Evolutionary conservation across 164 flowering plant species (phyloP), one percentile per base, ranked within the genome.

Genomic region (Warburgia ugandensis): DNA sequence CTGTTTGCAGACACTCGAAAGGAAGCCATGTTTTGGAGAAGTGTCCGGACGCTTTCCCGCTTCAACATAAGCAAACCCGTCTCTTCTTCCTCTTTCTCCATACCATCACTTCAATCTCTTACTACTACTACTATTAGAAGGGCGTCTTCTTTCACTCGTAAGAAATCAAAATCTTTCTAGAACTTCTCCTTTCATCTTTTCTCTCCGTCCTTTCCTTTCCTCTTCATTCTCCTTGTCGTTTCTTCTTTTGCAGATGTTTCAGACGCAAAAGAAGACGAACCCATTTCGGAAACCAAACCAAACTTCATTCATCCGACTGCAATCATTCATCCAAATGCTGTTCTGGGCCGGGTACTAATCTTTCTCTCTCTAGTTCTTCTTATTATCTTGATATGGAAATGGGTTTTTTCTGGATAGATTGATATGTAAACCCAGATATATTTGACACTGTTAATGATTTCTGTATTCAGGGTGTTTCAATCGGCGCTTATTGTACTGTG

Each of bases 401-500:
- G n/a, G n/a, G n/a, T 32, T 3, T 7, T 42, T 29, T 36, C 19
- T 51, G n/a, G 33, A 5, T n/a, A 7, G 14, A 10, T 36, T 33
- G 26, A 8, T 13, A 12, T 44, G 3, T 19, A 16, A 29, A 27
- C 17, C 10, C 14, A 13, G n/a, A 29, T 29, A 2, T 19, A 4
- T n/a, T n/a, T n/a, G n/a, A n/a, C n/a, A n/a, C n/a, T n/a, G n/a
- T n/a, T n/a, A n/a, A n/a, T n/a, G n/a, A n/a, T n/a, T 32, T 5
- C 48, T 39, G n/a, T 45, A 43, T 61, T 39, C 62, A 87, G 96
- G 88, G 83, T 55, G 84, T 82, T 41, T 76, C 91, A 14, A 55
- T 92, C 55, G 99, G 95, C 43, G 89, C 96, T 4, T 88, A 80
- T 60, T 88, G 99, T 60, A 75, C 91, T 0, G 71, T 88, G 66